A percentile compares a stretch with the other conserved stretches of the same genome.
These are phyloP conservation scores for Syzygium grande DNA, from an alignment of 345 rosid species.

Conservation along the genomic window DNA sequence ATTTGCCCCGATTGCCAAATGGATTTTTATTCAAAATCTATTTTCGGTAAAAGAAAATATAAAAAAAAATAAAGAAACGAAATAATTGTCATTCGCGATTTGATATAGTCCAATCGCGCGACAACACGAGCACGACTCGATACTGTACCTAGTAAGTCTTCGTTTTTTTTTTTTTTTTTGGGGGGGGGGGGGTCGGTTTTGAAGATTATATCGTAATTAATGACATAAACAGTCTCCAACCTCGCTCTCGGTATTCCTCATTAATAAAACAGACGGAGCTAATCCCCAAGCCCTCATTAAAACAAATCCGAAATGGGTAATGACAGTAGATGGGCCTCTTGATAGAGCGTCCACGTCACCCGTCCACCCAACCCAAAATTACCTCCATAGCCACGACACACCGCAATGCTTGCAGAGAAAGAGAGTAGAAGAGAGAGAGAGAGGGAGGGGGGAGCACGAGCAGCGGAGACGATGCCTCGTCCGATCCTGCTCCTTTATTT, in stretches of 20 bases:
- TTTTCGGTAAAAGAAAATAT: no score
- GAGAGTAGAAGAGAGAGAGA: not conserved
- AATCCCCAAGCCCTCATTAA: no score
- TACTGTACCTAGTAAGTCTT: not conserved
- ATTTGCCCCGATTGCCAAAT: no score
- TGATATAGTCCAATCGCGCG: not conserved
- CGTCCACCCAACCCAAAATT: not conserved
- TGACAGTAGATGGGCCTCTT: not conserved
- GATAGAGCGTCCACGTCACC: constrained; percentile 12
- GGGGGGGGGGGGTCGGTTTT: not conserved
- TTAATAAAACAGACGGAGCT: no score
- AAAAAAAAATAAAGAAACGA: no score
- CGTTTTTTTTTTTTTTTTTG: not conserved
- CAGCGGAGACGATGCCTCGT: not conserved
- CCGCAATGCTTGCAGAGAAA: not conserved
- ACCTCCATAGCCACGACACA: not conserved
- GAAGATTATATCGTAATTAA: not conserved
- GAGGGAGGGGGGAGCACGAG: not conserved
- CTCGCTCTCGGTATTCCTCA: not conserved
- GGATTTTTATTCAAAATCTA: no score
- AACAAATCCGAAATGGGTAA: not conserved
- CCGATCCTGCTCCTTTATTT: not conserved
- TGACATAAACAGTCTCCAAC: not conserved
- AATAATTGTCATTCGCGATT: no score
- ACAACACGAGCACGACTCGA: not conserved